Evolutionary conservation across 2,329 filamentous ascomycete species (phyloP), one percentile per base, ranked within the genome.

Genomic region (Colletotrichum graminicola): DNA sequence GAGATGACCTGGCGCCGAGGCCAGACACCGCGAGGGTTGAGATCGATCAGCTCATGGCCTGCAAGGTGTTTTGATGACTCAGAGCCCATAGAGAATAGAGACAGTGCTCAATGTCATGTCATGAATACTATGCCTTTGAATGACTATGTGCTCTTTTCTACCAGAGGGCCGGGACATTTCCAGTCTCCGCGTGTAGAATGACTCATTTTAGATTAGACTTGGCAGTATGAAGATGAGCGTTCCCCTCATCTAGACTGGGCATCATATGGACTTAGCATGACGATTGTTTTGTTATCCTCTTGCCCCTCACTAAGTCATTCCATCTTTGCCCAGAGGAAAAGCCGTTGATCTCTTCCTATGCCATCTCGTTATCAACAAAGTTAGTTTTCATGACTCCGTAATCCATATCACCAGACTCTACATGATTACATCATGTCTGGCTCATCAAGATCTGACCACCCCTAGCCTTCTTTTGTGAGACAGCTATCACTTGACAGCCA

Each of bases 291-390:
- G 5, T 3, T 23, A 21, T 12, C 21, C 45, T 12, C 21, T 23
- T 3, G 45, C 45, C 21, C 12, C 45, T 23, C 10, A 47, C 21
- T 23, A 18, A 23, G 45, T 12, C 10, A 23, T 47, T 47, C 45
- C 10, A 47, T 11, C 1, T 1, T 23, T 12, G 10, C 10, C 4
- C n/a, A n/a, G n/a, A 5, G n/a, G 0, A 10, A n/a, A 47, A n/a
- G 45, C 45, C n/a, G 8, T 5, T 47, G 45, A 23, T n/a, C 1
- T 4, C 21, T 23, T 21, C 10, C n/a, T 12, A 21, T 12, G 16
- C 11, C 45, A 23, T 23, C 2, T 23, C 45, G 10, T 4, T 12
- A 8, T 5, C 6, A 12, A 23, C n/a, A 10, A 47, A 23, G 4
- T n/a, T 23, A 11, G 4, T 12, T 47, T 23, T 23, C 45, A 23